These are phyloP conservation scores for Candida cerambycidarum DNA, from an alignment of 805 yeast species.

Conservation along the genomic window DNA sequence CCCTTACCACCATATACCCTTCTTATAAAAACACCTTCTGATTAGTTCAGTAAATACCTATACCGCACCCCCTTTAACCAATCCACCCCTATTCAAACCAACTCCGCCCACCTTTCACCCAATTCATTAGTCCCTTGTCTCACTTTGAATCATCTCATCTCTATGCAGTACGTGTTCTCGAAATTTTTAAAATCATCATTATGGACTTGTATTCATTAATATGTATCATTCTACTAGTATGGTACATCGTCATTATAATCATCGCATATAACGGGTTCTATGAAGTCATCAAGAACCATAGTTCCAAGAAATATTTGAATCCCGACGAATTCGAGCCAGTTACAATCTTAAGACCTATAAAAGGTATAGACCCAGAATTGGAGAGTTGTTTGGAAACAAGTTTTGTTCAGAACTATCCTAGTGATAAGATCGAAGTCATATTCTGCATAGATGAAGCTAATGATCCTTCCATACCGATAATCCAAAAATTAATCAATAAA, in stretches of 20 bases:
- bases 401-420: constrained; percentile 67
- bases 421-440: constrained; percentile 58
- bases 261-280: constrained; percentile 41
- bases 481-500: constrained; percentile 45
- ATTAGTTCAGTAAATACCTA: too few relatives aligned
- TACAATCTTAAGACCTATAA: constrained; percentile 76
- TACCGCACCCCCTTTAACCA: too few relatives aligned
- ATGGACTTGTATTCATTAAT: constrained; percentile 6
- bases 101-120: too few relatives aligned
- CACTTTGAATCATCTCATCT: too few relatives aligned
- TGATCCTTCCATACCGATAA: constrained; percentile 68
- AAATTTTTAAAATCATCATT: background rate
- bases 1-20: too few relatives aligned
- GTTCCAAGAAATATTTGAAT: constrained; percentile 12
- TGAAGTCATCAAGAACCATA: constrained; percentile 36
- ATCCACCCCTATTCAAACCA: too few relatives aligned
- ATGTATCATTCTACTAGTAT: constrained; percentile 18
- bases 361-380: constrained; percentile 80
- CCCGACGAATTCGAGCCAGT: constrained; percentile 42
- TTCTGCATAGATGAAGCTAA: constrained; percentile 67
- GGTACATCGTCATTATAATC: constrained; percentile 40
- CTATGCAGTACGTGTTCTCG: constrained; percentile 3
- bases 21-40: too few relatives aligned
- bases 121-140: too few relatives aligned
- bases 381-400: constrained; percentile 65